Percentiles rank a stretch among this genome's conserved stretches.
These are phyloP conservation scores for Solanum phureja DNA, from an alignment of 257 asterid genomes.

Conservation along the genomic window DNA sequence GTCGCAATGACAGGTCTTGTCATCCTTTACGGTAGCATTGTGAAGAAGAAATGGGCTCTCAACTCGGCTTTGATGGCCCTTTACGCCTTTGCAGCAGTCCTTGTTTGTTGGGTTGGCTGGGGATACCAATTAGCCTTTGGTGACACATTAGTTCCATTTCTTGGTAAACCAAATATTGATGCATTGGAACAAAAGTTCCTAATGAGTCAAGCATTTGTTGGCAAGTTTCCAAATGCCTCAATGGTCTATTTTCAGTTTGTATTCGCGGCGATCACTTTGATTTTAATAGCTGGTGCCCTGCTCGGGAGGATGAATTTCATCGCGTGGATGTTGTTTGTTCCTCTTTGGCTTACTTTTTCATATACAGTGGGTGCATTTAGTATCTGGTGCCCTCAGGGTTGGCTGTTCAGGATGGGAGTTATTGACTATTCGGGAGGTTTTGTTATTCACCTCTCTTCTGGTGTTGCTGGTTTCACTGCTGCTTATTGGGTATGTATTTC, in stretches of 20 bases:
- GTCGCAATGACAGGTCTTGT: slow-evolving; percentile 34
- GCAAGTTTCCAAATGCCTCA: slow-evolving; percentile 48
- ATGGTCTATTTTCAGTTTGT: slow-evolving; percentile 81
- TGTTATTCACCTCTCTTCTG: slow-evolving; percentile 73
- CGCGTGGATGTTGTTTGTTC: slow-evolving; percentile 86
- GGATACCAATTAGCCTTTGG: slow-evolving; percentile 68
- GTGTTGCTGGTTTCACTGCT: slow-evolving; percentile 77
- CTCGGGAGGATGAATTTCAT: slow-evolving; percentile 68
- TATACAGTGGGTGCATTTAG: slow-evolving; percentile 60
- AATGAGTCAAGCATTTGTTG: slow-evolving; percentile 16
- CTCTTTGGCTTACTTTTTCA: slow-evolving; percentile 70
- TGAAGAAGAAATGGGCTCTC: slow-evolving; percentile 82
- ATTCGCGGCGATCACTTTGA: slow-evolving; percentile 72
- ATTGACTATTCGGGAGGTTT: slow-evolving; percentile 74
- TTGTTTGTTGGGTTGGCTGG: slow-evolving; percentile 83
- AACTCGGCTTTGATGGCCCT: slow-evolving; percentile 84
- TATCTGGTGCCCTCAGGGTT: slow-evolving; percentile 64
- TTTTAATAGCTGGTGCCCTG: slow-evolving; percentile 58
- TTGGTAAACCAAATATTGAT: slow-evolving; percentile 32
- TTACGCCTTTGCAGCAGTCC: slow-evolving; percentile 66
- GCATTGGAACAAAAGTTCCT: slow-evolving; percentile 44
- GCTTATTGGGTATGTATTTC: slow-evolving; percentile 59
- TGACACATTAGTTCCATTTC: slow-evolving; percentile 26
- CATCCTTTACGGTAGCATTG: slow-evolving; percentile 69
- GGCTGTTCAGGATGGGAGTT: slow-evolving; percentile 46